Conservation (phyloP, 345 rosid species). For the Corchorus olitorius region DNA sequence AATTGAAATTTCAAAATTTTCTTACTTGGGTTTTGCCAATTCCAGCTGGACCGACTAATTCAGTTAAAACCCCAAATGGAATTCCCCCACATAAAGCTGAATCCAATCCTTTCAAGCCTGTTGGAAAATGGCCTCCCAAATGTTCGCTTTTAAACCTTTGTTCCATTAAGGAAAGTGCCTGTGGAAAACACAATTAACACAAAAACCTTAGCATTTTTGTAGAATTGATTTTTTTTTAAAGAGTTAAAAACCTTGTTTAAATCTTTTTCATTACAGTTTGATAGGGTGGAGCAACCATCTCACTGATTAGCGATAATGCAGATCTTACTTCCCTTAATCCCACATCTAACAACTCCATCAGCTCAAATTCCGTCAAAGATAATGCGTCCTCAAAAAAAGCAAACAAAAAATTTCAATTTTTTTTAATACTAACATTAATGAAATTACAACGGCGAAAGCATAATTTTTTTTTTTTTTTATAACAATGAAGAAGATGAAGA, state of each 20-base stretch:
- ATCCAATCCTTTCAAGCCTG: conserved; percentile 72
- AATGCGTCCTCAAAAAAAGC: conserved; percentile 55
- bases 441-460: not conserved
- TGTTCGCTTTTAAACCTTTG: conserved; percentile 44
- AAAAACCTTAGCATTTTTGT: not conserved
- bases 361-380: conserved; percentile 69
- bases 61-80: conserved; percentile 85
- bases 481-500: not conserved
- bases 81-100: conserved; percentile 74
- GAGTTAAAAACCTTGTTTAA: too few species aligned
- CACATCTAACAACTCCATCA: conserved; percentile 70
- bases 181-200: not conserved
- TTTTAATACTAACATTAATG: not conserved
- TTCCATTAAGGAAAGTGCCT: conserved; percentile 64
- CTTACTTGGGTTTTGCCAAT: conserved; percentile 74
- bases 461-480: too few species aligned
- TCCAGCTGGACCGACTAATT: conserved; percentile 87
- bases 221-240: too few species aligned
- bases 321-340: conserved; percentile 54
- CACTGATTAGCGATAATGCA: conserved; percentile 60
- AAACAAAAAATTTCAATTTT: not conserved
- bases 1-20: not conserved
- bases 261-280: conserved; percentile 48
- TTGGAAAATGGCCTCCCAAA: conserved; percentile 70
- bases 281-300: conserved; percentile 57